These are phyloP conservation scores for Avena eriantha DNA, from an alignment of 176 grass and related monocot species.

Conservation along the genomic window DNA sequence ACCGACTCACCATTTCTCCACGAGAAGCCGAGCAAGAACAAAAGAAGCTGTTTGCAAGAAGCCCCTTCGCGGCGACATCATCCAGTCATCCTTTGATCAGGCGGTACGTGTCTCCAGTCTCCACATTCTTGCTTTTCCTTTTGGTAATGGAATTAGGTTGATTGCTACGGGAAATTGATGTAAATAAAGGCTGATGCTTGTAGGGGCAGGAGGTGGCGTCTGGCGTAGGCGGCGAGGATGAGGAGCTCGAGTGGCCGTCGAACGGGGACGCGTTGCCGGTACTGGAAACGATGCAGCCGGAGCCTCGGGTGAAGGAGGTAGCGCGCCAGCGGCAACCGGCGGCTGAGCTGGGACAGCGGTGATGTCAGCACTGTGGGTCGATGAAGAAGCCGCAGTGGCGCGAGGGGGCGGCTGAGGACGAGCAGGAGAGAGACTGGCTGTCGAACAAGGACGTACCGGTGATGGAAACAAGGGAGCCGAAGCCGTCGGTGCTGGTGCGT, in stretches of 20 bases:
- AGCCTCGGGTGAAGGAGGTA: constrained; percentile 33
- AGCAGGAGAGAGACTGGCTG: neutral
- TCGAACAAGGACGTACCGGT: neutral
- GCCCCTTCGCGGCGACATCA: neutral
- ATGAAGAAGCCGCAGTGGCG: neutral
- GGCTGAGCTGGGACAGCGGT: neutral
- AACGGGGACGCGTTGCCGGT: constrained; percentile 54
- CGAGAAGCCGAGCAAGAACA: neutral
- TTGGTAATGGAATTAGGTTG: neutral
- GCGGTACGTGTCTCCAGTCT: neutral
- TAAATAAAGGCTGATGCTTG: constrained; percentile 28
- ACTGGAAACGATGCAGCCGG: constrained; percentile 43
- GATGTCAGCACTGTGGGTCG: constrained; percentile 1
- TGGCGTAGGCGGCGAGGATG: constrained; percentile 18
- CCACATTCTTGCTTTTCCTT: neutral
- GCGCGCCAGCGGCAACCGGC: neutral
- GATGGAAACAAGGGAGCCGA: neutral
- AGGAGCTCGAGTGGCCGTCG: constrained; percentile 59
- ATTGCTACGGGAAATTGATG: neutral
- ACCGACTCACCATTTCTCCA: neutral
- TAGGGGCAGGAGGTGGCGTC: constrained; percentile 25
- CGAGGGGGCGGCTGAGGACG: no score
- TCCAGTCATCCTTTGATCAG: constrained; percentile 38
- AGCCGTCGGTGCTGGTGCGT: neutral
- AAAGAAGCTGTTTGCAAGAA: neutral